Conservation (phyloP, 83 land plant species). For the Isoetes engelmannii region DNA sequence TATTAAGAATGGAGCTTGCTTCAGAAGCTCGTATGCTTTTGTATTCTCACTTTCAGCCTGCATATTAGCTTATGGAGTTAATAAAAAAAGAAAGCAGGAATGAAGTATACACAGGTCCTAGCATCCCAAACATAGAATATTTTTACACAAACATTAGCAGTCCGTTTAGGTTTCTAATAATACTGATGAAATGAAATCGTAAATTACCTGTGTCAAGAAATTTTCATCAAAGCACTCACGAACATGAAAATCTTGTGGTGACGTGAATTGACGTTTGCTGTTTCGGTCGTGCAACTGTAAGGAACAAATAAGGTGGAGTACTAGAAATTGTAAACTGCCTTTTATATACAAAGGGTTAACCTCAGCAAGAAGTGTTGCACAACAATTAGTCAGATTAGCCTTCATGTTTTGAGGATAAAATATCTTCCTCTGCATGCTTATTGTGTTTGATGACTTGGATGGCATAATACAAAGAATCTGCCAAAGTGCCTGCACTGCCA, state of each 20-base stretch:
- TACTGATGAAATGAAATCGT: not conserved
- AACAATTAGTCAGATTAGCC: slow-evolving; percentile 42
- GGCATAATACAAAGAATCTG: slow-evolving; percentile 77
- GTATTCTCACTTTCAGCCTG: slow-evolving; percentile 75
- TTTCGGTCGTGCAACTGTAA: slow-evolving; percentile 93
- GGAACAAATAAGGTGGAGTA: no score
- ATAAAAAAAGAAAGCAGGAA: not conserved
- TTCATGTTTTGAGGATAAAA: slow-evolving; percentile 36
- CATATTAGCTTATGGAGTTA: not conserved
- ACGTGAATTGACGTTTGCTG: slow-evolving; percentile 64
- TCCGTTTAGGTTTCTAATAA: no score
- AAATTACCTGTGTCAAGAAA: slow-evolving; percentile 69
- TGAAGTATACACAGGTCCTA: no score
- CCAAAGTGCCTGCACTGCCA: slow-evolving; percentile 74
- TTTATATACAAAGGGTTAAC: slow-evolving; percentile 34
- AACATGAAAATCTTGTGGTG: slow-evolving; percentile 72
- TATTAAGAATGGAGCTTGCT: slow-evolving; percentile 80
- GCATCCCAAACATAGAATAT: no score
- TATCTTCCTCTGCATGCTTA: slow-evolving; percentile 29
- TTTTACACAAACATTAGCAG: no score
- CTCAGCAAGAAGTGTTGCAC: slow-evolving; percentile 72
- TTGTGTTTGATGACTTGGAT: slow-evolving; percentile 26
- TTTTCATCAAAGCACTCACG: slow-evolving; percentile 67
- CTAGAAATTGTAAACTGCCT: no score
- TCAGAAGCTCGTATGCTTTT: slow-evolving; percentile 58